phyloP scores from a whole-genome alignment of 2,329 filamentous ascomycete species.

The Cryphonectria nitschkei region DNA sequence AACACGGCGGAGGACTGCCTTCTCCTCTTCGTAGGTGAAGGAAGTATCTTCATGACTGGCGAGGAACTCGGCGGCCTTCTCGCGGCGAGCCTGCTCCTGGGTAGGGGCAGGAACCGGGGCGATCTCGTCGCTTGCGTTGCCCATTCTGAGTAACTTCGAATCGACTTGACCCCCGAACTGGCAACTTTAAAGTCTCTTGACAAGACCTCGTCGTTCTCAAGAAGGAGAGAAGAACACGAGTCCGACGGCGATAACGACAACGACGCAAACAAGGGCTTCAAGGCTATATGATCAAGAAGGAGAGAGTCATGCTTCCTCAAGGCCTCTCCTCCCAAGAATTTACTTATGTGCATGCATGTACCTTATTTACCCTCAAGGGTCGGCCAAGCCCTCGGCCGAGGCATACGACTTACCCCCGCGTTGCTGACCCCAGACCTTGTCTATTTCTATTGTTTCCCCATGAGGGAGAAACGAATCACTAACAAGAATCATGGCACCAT shows the following conservation, averaged over 20 bases:
- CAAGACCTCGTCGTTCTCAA: not conserved
- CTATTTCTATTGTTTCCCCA: no score
- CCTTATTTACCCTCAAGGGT: not conserved
- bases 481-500: not conserved
- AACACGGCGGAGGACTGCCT: slow-evolving; percentile 49
- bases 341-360: not conserved
- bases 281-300: not conserved
- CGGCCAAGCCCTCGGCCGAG: slow-evolving; percentile 1
- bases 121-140: slow-evolving; percentile 31
- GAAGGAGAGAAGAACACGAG: not conserved
- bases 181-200: not conserved
- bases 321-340: not conserved
- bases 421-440: not conserved
- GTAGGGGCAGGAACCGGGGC: slow-evolving; percentile 30
- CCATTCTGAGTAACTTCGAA: not conserved
- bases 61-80: slow-evolving; percentile 50
- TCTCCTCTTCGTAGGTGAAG: slow-evolving; percentile 55
- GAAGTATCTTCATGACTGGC: slow-evolving; percentile 42
- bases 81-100: slow-evolving; percentile 36
- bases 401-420: not conserved
- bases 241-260: not conserved
- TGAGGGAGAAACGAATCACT: not conserved
- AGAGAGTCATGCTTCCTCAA: not conserved
- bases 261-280: not conserved
- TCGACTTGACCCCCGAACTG: not conserved